Percentiles rank a stretch among this genome's conserved stretches.
These are phyloP conservation scores for Scenedesmus sp. DNA, from an alignment of 163 green algal species.

Conservation along the genomic window DNA sequence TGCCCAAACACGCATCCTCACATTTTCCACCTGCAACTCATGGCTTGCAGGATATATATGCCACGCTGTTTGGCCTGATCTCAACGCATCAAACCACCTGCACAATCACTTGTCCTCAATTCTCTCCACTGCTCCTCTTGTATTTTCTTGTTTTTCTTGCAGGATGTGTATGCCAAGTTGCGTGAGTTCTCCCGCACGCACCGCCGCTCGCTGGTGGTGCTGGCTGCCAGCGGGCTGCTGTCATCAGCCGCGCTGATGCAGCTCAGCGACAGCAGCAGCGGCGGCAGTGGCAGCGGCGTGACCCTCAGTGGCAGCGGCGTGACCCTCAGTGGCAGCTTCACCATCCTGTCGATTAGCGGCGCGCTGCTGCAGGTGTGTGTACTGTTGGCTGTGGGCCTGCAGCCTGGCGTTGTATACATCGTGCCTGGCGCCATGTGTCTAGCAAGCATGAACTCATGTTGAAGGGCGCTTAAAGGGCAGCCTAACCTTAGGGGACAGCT, in stretches of 20 bases:
- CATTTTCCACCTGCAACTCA: not conserved
- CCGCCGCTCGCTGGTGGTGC: constrained; percentile 28
- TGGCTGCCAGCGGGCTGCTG: constrained; percentile 25
- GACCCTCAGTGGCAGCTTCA: constrained; percentile 16
- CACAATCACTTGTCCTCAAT: not conserved
- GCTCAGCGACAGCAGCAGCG: not conserved
- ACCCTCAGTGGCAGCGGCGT: constrained; percentile 1
- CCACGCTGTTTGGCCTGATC: not conserved
- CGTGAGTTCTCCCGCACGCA: not conserved
- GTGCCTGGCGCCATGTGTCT: too few species aligned
- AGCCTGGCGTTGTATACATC: too few species aligned
- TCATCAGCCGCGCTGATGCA: constrained; percentile 29
- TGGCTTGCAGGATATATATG: not conserved
- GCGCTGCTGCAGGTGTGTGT: constrained; percentile 4
- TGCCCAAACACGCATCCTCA: too few species aligned
- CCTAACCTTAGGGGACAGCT: too few species aligned
- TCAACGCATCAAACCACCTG: not conserved
- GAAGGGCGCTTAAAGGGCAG: too few species aligned
- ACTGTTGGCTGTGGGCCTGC: not conserved
- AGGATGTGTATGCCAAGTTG: constrained; percentile 28
- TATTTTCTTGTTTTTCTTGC: not conserved
- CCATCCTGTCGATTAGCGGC: constrained; percentile 21
- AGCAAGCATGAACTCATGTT: too few species aligned
- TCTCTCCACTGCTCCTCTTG: not conserved
- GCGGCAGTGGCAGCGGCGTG: not conserved